These are phyloP conservation scores for Astraeus odoratus DNA, from an alignment of 768 basidiomycete species.

Conservation along the genomic window DNA sequence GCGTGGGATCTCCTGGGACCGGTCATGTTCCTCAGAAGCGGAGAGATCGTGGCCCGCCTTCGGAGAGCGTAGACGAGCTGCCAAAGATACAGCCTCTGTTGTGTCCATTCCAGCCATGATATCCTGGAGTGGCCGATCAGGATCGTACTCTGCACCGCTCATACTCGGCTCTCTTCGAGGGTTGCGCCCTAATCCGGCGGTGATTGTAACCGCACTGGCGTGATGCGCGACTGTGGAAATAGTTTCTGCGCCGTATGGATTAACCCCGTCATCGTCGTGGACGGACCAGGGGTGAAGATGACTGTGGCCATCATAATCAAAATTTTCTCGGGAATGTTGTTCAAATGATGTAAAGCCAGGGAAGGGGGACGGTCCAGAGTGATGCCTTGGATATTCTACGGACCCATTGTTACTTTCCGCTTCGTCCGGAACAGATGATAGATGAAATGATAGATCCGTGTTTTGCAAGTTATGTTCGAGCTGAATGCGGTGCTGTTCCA, in stretches of 20 bases:
- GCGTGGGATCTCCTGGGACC: constrained; percentile 37
- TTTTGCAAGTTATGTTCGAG: constrained; percentile 75
- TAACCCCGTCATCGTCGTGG: constrained; percentile 59
- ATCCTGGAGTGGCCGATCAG: constrained; percentile 68
- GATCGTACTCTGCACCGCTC: constrained; percentile 81
- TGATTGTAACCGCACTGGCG: constrained; percentile 81
- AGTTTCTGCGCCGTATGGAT: constrained; percentile 62
- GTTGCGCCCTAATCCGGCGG: constrained; percentile 60
- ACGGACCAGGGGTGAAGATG: constrained; percentile 53
- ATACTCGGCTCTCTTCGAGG: constrained; percentile 49
- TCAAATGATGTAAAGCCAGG: constrained; percentile 58
- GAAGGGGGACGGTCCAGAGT: constrained; percentile 50
- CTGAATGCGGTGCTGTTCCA: constrained; percentile 68
- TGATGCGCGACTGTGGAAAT: constrained; percentile 86
- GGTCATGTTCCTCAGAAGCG: constrained; percentile 43
- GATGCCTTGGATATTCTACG: constrained; percentile 69
- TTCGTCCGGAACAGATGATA: constrained; percentile 46
- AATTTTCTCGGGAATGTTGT: constrained; percentile 46
- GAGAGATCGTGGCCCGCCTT: constrained; percentile 41
- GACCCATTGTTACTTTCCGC: constrained; percentile 38
- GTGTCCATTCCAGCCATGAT: constrained; percentile 60
- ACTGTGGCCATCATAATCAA: constrained; percentile 46
- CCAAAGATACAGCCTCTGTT: constrained; percentile 28
- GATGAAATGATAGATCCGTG: constrained; percentile 64
- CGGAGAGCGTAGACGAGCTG: constrained; percentile 40